Conservation (phyloP, 2,329 filamentous ascomycete genomes). For the Fusarium nanum region DNA sequence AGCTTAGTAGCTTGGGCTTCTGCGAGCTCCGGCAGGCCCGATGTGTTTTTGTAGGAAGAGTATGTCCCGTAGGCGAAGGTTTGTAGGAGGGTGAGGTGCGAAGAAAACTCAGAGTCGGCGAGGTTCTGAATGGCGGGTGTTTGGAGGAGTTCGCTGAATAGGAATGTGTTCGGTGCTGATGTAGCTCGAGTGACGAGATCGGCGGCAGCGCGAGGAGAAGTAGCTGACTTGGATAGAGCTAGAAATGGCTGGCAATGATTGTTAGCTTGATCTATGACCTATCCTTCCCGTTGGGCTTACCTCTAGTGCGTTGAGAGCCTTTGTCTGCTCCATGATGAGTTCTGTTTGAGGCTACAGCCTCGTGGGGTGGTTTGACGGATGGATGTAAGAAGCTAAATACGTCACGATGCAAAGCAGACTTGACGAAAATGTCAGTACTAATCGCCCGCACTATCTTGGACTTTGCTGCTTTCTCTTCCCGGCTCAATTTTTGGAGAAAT, state of each 20-base stretch:
- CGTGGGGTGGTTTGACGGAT: constrained; percentile 15
- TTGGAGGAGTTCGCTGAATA: constrained; percentile 94
- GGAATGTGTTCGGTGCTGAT: constrained; percentile 87
- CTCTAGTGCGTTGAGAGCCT: constrained; percentile 73
- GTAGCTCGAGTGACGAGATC: constrained; percentile 90
- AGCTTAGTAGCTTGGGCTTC: constrained; percentile 84
- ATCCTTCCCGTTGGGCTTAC: constrained; percentile 50
- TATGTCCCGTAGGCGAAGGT: constrained; percentile 96
- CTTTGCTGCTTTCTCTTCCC: not conserved
- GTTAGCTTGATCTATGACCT: not conserved
- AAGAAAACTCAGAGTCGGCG: constrained; percentile 68
- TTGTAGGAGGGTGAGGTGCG: constrained; percentile 78
- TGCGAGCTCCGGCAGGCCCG: constrained; percentile 75
- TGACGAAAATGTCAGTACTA: not conserved
- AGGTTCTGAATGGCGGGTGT: constrained; percentile 83
- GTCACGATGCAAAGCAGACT: constrained; percentile 3
- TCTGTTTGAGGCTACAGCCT: constrained; percentile 43
- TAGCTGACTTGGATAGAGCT: constrained; percentile 86
- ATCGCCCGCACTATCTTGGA: not conserved
- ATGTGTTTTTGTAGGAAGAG: constrained; percentile 70
- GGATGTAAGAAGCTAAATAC: constrained; percentile 7
- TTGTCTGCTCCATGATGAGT: constrained; percentile 76
- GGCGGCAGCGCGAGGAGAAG: constrained; percentile 83
- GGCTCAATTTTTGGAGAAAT: not conserved
- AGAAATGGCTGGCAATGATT: constrained; percentile 80